These are phyloP conservation scores for Salix viminalis DNA, from an alignment of 345 rosid species.

Conservation along the genomic window DNA sequence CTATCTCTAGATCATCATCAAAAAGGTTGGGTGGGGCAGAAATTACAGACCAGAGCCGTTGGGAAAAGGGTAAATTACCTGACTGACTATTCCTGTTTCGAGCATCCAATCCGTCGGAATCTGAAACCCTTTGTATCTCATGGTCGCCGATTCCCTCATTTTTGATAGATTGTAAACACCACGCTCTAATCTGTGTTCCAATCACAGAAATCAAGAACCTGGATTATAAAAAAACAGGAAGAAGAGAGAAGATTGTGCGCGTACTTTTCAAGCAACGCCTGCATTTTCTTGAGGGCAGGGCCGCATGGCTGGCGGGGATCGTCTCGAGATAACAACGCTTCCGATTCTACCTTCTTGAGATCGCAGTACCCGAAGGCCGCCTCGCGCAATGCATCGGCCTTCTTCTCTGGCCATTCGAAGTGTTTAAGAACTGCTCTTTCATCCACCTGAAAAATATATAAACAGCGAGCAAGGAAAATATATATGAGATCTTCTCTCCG, in stretches of 20 bases:
- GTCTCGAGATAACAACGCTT: conserved; percentile 74
- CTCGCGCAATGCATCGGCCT: conserved; percentile 84
- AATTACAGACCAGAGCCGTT: not conserved
- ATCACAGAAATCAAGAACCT: not conserved
- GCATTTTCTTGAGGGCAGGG: conserved; percentile 88
- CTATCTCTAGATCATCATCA: not conserved
- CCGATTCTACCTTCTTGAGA: conserved; percentile 71
- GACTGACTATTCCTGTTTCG: conserved; percentile 79
- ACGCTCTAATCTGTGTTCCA: conserved; percentile 75
- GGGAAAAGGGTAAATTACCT: conserved; percentile 38
- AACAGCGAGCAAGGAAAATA: not conserved
- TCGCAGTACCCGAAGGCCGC: conserved; percentile 92
- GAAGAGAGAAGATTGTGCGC: too few relatives aligned
- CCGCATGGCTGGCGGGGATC: conserved; percentile 58
- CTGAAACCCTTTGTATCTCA: conserved; percentile 55
- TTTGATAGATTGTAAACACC: conserved; percentile 83
- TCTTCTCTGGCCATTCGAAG: conserved; percentile 91
- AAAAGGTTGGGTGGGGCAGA: not conserved
- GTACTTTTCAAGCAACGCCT: conserved; percentile 86
- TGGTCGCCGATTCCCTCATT: conserved; percentile 83
- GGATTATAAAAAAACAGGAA: too few relatives aligned
- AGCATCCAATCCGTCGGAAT: conserved; percentile 96
- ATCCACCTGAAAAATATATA: conserved; percentile 48
- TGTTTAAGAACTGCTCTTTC: conserved; percentile 91
- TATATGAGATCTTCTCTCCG: too few relatives aligned